Evolutionary conservation across 1,284 basidiomycete genomes (phyloP).

Genomic region (Tetrapyrgos nigripes): DNA sequence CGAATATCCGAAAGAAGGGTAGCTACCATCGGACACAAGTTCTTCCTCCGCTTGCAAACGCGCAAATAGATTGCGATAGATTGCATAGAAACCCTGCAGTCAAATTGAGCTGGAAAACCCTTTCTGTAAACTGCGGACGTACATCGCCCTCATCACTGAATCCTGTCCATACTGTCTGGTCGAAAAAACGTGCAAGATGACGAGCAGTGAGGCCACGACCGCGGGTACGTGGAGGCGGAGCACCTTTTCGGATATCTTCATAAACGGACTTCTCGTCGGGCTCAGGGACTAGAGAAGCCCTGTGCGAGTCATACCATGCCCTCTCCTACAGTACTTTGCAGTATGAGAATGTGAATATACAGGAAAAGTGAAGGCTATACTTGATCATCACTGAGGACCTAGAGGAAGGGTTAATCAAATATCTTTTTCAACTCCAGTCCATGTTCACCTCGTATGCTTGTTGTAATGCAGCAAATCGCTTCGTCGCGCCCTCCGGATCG

Average conservation of each 20-base stretch:
- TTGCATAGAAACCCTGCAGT: constrained; percentile 85
- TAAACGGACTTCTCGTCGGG: constrained; percentile 85
- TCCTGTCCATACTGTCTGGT: constrained; percentile 75
- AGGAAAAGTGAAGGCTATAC: constrained; percentile 65
- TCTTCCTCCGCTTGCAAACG: constrained; percentile 87
- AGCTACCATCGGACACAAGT: constrained; percentile 60
- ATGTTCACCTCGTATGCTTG: constrained; percentile 89
- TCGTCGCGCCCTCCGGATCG: constrained; percentile 86
- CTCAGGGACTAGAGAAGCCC: constrained; percentile 83
- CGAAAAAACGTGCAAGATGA: constrained; percentile 89
- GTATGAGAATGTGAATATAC: neutral
- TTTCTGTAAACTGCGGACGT: constrained; percentile 36
- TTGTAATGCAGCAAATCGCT: constrained; percentile 88
- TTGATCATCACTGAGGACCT: constrained; percentile 93
- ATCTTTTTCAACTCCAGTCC: constrained; percentile 4
- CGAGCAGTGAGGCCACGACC: constrained; percentile 83
- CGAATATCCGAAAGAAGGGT: constrained; percentile 85
- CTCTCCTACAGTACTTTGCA: constrained; percentile 72
- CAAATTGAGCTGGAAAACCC: constrained; percentile 1
- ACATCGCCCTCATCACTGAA: constrained; percentile 79
- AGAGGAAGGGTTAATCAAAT: constrained; percentile 10
- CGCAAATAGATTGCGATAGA: constrained; percentile 90
- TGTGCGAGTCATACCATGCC: constrained; percentile 98
- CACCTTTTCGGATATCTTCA: constrained; percentile 83
- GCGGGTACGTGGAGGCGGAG: constrained; percentile 68